Base-by-base conservation (phyloP, 139 green algal genomes). In the Haematococcus sp. region DNA sequence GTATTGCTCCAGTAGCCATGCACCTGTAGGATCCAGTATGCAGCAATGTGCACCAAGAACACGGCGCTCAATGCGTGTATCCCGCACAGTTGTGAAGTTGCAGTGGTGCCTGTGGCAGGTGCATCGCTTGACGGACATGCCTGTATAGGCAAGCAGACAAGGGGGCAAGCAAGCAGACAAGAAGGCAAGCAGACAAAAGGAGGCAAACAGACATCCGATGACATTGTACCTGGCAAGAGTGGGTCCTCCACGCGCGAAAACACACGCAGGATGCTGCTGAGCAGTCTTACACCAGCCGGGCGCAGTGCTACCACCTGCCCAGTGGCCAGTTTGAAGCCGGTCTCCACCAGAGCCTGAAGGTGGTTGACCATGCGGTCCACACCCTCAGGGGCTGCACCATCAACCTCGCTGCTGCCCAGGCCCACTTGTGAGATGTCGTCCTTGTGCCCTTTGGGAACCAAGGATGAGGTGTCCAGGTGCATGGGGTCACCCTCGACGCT, bases 291-390 rank as follows among this genome's bases (percentile, higher is more conserved):
- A 23, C 91, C 91, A 28, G 77, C 54, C 0, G 87, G 85, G 23
- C 85, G 70, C 70, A 96, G 83, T 2, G 81, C 88, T 60, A 91
- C 88, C 16, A 81, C 40, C 1, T 51, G 63, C 17, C 88, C 87
- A 9, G 78, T 92, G 3, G 91, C 85, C 60, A 95, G 80, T 66
- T 86, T 87, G 87, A 90, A 97, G 28, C 84, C 93, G 2, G 91
- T 51, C 30, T 94, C 91, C 33, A 97, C 84, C n/a, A 97, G 81
- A 2, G 74, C 64, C 77, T 91, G 84, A 33, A 91, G 66, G 40
- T 49, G 40, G 40, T 49, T 49, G 40, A 49, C 40, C 40, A 49
- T 49, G 40, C 40, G 40, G 40, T 49, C 40, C 40, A 49, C 40
- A 49, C 11, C 40, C 7, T 7, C 7, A 11, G 40, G 40, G 7